A percentile compares a stretch with the other conserved stretches of the same genome.
These are phyloP conservation scores for Schizosaccharomyces versatilis DNA, from an alignment of 1,139 yeast genomes.

Conservation along the genomic window DNA sequence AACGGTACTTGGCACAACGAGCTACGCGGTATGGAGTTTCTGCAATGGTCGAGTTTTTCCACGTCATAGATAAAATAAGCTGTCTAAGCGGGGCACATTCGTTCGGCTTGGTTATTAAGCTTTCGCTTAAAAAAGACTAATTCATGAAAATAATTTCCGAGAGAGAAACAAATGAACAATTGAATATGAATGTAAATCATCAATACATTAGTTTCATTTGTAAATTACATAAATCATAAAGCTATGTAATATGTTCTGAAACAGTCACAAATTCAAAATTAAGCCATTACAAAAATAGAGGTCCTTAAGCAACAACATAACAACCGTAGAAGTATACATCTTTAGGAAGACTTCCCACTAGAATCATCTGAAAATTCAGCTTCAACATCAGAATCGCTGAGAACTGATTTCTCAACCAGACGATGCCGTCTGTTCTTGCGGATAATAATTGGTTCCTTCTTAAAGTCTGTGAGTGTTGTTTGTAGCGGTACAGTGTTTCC, in stretches of 20 bases:
- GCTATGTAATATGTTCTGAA: not conserved
- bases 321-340: not conserved
- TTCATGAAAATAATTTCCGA: too few relatives aligned
- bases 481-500: too few relatives aligned
- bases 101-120: too few relatives aligned
- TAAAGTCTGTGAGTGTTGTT: too few relatives aligned
- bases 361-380: not conserved
- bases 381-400: not conserved
- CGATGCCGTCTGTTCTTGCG: constrained; percentile 1
- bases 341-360: not conserved
- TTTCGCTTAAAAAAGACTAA: too few relatives aligned
- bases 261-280: not conserved
- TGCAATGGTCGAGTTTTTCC: too few relatives aligned
- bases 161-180: not conserved
- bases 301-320: not conserved
- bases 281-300: not conserved
- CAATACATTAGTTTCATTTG: not conserved
- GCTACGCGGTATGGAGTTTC: too few relatives aligned
- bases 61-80: too few relatives aligned
- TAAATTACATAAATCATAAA: not conserved
- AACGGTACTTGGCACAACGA: too few relatives aligned
- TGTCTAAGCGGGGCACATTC: too few relatives aligned
- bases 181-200: not conserved
- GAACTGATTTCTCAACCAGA: not conserved
- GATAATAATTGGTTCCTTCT: not conserved